Conservation (phyloP, 164 flowering plant genomes). For the Macadamia integrifolia region DNA sequence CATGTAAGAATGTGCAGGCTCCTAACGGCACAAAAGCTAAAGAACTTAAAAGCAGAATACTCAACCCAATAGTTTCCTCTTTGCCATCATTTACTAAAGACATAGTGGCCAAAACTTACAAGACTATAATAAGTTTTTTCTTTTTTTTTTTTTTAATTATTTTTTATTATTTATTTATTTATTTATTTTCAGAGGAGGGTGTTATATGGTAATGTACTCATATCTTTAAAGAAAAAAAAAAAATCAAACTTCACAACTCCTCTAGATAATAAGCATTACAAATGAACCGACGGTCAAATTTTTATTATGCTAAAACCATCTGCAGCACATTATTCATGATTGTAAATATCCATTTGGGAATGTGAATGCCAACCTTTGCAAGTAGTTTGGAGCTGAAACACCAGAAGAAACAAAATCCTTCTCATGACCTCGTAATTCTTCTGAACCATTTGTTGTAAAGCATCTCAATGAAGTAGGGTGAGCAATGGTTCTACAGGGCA, state of each 20-base stretch:
- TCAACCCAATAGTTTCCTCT: background rate
- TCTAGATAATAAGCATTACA: too few species aligned
- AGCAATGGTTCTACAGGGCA: constrained; percentile 7
- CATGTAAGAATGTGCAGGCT: background rate
- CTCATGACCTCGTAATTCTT: background rate
- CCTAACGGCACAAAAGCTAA: background rate
- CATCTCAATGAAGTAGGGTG: constrained; percentile 8
- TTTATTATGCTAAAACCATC: background rate
- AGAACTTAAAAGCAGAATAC: background rate
- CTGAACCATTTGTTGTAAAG: constrained; percentile 8
- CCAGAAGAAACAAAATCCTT: constrained; percentile 2
- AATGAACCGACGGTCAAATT: background rate
- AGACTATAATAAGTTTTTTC: too few species aligned
- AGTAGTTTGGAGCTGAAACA: constrained; percentile 2
- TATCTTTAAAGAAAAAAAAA: too few species aligned
- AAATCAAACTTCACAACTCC: too few species aligned
- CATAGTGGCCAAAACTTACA: too few species aligned
- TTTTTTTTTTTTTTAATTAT: too few species aligned
- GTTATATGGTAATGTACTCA: too few species aligned
- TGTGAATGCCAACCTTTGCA: constrained; percentile 8
- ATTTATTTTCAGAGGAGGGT: too few species aligned
- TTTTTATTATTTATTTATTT: too few species aligned
- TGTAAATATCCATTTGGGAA: background rate
- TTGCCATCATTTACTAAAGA: too few species aligned
- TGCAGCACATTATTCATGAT: background rate